Percentiles rank a stretch among this genome's conserved stretches.
These are phyloP conservation scores for Craspedostauros australis DNA, from an alignment of 108 stramenopile species.

Conservation along the genomic window DNA sequence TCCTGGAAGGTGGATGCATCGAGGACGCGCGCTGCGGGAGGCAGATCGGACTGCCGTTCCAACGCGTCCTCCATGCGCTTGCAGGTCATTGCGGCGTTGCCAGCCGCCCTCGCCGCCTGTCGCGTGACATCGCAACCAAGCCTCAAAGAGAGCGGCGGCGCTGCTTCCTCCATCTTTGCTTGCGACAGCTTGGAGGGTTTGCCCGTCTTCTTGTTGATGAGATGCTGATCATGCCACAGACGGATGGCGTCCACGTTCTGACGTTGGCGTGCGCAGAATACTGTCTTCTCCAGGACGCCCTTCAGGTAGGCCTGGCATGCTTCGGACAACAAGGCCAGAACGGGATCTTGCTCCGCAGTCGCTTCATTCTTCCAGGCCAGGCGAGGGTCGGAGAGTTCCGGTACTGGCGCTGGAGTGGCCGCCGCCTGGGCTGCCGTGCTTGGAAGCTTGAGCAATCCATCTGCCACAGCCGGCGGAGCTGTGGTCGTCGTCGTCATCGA, in stretches of 20 bases:
- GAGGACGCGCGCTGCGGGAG: constrained; percentile 13
- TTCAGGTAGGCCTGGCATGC: constrained; percentile 63
- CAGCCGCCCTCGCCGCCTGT: constrained; percentile 60
- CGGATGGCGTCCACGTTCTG: constrained; percentile 79
- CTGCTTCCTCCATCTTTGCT: constrained; percentile 6
- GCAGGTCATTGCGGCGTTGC: constrained; percentile 74
- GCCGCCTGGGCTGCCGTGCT: background rate
- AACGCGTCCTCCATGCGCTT: constrained; percentile 85
- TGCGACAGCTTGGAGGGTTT: constrained; percentile 1
- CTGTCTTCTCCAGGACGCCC: constrained; percentile 54
- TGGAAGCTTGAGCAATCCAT: constrained; percentile 16
- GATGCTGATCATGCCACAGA: constrained; percentile 66
- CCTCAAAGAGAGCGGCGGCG: constrained; percentile 48
- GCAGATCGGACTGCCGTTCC: constrained; percentile 39
- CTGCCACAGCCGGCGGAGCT: constrained; percentile 29
- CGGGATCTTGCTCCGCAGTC: constrained; percentile 59
- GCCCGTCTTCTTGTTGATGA: constrained; percentile 2
- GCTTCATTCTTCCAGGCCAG: constrained; percentile 71
- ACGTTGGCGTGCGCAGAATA: constrained; percentile 64
- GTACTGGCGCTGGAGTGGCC: background rate
- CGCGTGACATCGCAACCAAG: constrained; percentile 76
- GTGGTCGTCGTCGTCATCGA: no score
- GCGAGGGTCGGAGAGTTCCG: no score
- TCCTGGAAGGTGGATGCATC: constrained; percentile 22
- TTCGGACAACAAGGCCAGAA: constrained; percentile 65